Evolutionary conservation across 331 rosid genomes (phyloP).

Genomic region (Rhamnella rubrinervis): DNA sequence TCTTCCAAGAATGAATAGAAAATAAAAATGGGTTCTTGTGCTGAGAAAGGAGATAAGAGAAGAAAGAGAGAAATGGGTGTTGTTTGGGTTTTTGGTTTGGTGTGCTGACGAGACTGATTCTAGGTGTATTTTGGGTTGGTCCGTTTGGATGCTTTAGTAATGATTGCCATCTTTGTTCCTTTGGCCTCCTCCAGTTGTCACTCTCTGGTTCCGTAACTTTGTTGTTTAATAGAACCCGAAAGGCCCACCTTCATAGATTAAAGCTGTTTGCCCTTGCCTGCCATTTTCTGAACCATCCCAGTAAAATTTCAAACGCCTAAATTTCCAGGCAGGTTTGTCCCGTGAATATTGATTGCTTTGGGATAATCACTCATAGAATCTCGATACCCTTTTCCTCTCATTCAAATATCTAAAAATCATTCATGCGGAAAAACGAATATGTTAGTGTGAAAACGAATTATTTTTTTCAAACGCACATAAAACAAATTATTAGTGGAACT

Average conservation of each 20-base stretch:
- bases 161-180: slow-evolving; percentile 73
- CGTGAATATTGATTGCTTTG: slow-evolving; percentile 32
- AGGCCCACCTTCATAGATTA: slow-evolving; percentile 32
- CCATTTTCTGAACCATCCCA: slow-evolving; percentile 29
- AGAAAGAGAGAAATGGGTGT: not conserved
- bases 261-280: slow-evolving; percentile 26
- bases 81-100: slow-evolving; percentile 20
- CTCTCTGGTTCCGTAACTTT: slow-evolving; percentile 38
- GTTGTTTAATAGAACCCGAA: slow-evolving; percentile 16
- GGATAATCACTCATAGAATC: slow-evolving; percentile 20
- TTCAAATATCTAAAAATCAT: not conserved
- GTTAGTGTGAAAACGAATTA: too few relatives aligned
- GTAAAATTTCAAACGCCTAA: slow-evolving; percentile 19
- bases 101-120: slow-evolving; percentile 41
- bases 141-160: slow-evolving; percentile 49
- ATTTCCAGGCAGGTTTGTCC: slow-evolving; percentile 21
- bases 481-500: too few relatives aligned
- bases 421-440: too few relatives aligned
- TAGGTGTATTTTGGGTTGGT: slow-evolving; percentile 33
- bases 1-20: slow-evolving; percentile 25
- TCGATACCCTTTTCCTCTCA: not conserved
- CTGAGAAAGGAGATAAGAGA: not conserved
- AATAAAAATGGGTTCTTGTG: slow-evolving; percentile 15
- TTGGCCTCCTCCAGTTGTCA: slow-evolving; percentile 70
- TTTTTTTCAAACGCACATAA: too few relatives aligned